Conservation (phyloP, 2,329 filamentous ascomycete species). For the Simplicillium aogashimaense region DNA sequence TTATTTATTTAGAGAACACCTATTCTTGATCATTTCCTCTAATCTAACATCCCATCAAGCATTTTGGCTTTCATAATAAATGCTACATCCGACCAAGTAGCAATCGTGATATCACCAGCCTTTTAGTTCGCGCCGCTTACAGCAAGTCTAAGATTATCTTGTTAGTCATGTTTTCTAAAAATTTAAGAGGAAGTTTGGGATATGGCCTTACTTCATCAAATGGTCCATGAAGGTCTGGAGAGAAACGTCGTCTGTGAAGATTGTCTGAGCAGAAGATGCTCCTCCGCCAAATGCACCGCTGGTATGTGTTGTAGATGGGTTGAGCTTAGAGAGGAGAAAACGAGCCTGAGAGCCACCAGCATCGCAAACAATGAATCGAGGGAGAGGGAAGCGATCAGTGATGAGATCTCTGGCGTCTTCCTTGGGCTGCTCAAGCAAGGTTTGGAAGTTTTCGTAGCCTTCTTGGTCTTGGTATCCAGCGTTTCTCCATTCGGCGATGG, state of each 20-base stretch:
- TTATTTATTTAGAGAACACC: neutral
- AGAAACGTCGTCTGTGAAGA: conserved; percentile 97
- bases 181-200: conserved; percentile 1
- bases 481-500: conserved; percentile 95
- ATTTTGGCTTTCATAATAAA: conserved; percentile 1
- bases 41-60: neutral
- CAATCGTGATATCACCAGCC: neutral
- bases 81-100: no score
- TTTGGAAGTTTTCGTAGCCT: conserved; percentile 92
- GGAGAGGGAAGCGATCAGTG: conserved; percentile 93
- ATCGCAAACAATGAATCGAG: conserved; percentile 96
- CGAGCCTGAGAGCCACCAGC: conserved; percentile 96
- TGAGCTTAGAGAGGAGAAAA: conserved; percentile 93
- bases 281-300: conserved; percentile 84
- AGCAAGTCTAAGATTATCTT: conserved; percentile 34
- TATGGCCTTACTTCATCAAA: conserved; percentile 89
- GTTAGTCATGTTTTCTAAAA: conserved; percentile 7
- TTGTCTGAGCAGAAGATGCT: conserved; percentile 83
- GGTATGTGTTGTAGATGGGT: conserved; percentile 94
- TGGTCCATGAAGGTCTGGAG: conserved; percentile 99
- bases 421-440: conserved; percentile 83
- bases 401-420: conserved; percentile 96
- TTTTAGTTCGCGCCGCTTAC: conserved; percentile 52
- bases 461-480: conserved; percentile 97
- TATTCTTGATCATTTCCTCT: conserved; percentile 3